phyloP scores from a whole-genome alignment of 345 rosid genomes.

The Microcos paniculata region DNA sequence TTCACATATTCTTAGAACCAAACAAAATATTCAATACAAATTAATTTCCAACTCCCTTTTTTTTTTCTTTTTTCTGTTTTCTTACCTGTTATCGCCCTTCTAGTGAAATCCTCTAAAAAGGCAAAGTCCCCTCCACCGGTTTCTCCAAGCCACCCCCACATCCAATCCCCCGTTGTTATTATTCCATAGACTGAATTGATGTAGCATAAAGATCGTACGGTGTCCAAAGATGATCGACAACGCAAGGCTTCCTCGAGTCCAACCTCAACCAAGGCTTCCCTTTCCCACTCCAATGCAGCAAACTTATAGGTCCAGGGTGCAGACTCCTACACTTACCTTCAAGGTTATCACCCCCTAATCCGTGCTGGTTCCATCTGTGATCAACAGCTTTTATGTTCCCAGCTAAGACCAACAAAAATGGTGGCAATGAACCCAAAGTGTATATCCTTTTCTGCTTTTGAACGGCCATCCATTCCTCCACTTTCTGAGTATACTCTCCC shows the following conservation, averaged over 20 bases:
- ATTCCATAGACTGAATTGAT: slow-evolving; percentile 29
- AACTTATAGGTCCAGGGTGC: slow-evolving; percentile 54
- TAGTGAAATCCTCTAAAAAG: not conserved
- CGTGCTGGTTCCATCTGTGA: slow-evolving; percentile 61
- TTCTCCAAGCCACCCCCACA: not conserved
- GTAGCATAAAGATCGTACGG: slow-evolving; percentile 53
- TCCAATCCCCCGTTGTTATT: slow-evolving; percentile 8
- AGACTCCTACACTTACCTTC: slow-evolving; percentile 49
- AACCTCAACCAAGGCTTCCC: slow-evolving; percentile 61
- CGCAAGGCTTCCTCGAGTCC: slow-evolving; percentile 50
- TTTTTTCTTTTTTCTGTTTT: not conserved
- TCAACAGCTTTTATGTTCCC: slow-evolving; percentile 53
- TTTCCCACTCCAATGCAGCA: slow-evolving; percentile 63
- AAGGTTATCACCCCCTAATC: slow-evolving; percentile 50
- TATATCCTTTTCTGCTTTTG: slow-evolving; percentile 59
- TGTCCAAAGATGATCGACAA: slow-evolving; percentile 53
- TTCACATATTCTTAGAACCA: not conserved
- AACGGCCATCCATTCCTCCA: slow-evolving; percentile 53
- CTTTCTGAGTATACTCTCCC: slow-evolving; percentile 43
- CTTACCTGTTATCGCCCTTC: not conserved
- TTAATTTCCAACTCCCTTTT: not conserved
- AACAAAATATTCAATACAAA: not conserved
- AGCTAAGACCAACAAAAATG: slow-evolving; percentile 51
- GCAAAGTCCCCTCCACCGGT: not conserved
- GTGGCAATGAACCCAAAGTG: slow-evolving; percentile 54